Evolutionary conservation across 1,284 basidiomycete species (phyloP).

Genomic region (Melampsora americana): DNA sequence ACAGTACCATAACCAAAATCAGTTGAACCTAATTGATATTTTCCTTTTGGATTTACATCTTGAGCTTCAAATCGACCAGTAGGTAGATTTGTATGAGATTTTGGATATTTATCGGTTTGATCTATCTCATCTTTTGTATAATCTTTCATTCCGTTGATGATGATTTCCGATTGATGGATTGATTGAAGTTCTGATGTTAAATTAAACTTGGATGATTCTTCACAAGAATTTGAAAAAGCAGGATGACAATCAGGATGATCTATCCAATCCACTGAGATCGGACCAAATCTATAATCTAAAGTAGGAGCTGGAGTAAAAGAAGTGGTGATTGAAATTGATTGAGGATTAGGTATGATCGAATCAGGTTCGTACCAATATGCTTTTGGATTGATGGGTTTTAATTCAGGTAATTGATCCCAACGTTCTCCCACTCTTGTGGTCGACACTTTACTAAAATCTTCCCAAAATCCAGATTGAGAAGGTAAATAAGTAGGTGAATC

Average conservation of each 20-base stretch:
- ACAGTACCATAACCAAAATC: slow-evolving; percentile 41
- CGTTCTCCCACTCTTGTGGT: slow-evolving; percentile 39
- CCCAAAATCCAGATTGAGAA: slow-evolving; percentile 29
- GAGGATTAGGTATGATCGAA: slow-evolving; percentile 13
- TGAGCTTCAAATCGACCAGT: slow-evolving; percentile 18
- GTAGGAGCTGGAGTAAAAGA: slow-evolving; percentile 41
- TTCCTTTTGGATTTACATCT: slow-evolving; percentile 8
- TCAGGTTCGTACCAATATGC: slow-evolving; percentile 42
- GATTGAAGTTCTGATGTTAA: background rate
- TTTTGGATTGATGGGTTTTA: slow-evolving; percentile 24
- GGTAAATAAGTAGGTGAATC: slow-evolving; percentile 28
- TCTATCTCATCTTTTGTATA: background rate
- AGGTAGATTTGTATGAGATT: slow-evolving; percentile 13
- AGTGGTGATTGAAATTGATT: background rate
- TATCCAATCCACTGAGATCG: slow-evolving; percentile 36
- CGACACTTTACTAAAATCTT: slow-evolving; percentile 29
- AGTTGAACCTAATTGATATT: slow-evolving; percentile 42
- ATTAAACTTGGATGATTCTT: background rate
- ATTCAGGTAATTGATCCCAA: slow-evolving; percentile 32
- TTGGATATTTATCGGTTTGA: background rate
- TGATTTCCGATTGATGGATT: background rate
- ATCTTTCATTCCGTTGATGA: background rate
- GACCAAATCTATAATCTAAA: slow-evolving; percentile 42
- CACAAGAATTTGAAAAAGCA: slow-evolving; percentile 13
- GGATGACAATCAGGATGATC: slow-evolving; percentile 40